Conservation (phyloP, 1,284 basidiomycete species). For the Polyporus tsugae region DNA sequence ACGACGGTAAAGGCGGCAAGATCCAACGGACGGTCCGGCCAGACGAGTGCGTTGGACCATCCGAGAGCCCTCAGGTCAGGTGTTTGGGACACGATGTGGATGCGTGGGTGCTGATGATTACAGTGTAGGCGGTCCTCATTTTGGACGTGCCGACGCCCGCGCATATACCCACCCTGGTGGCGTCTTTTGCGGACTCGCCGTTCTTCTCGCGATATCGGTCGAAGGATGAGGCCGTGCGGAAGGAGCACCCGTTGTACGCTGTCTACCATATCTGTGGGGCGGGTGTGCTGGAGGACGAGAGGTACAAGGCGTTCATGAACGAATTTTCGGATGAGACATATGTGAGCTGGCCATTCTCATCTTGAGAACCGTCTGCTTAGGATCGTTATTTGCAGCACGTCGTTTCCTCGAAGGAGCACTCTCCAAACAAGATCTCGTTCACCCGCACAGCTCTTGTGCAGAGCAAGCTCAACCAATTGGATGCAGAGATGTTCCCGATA, state of each 20-base stretch:
- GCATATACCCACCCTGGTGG: conserved; percentile 68
- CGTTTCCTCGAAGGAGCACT: conserved; percentile 56
- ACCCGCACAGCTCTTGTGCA: conserved; percentile 79
- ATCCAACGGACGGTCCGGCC: conserved; percentile 59
- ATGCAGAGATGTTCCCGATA: conserved; percentile 77
- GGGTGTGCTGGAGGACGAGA: conserved; percentile 71
- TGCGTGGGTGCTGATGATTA: background rate
- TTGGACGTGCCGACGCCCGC: conserved; percentile 67
- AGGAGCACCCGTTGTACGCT: conserved; percentile 58
- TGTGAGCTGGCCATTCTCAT: conserved; percentile 29
- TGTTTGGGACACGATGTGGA: background rate
- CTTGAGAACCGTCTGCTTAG: background rate
- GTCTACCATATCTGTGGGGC: conserved; percentile 76
- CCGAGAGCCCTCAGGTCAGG: conserved; percentile 58
- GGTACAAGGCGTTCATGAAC: conserved; percentile 79
- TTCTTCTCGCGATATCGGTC: conserved; percentile 61
- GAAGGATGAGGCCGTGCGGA: conserved; percentile 47
- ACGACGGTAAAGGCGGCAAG: conserved; percentile 49
- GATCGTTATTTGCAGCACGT: conserved; percentile 28
- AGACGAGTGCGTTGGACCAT: conserved; percentile 65
- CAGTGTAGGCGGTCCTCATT: conserved; percentile 60
- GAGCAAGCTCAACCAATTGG: conserved; percentile 76
- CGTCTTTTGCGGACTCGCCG: conserved; percentile 57
- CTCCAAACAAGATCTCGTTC: conserved; percentile 77
- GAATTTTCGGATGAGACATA: conserved; percentile 42